Base-by-base conservation (phyloP, 208 protist genomes). In the Sergeia podlipaevii region DNA sequence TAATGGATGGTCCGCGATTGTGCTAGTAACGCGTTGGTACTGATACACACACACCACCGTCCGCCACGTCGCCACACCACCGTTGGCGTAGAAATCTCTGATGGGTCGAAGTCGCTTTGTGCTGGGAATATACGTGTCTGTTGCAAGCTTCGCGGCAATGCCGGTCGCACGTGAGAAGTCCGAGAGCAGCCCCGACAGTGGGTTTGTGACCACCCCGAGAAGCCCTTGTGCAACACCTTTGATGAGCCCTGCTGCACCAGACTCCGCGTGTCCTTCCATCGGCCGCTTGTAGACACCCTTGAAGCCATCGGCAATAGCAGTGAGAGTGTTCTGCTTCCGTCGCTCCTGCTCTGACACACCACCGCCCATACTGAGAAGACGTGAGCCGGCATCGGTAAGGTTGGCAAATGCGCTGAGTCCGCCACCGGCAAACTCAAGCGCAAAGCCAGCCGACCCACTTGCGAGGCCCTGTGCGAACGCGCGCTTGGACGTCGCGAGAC, bases 141-240 rank as follows among this genome's bases (percentile, higher is more conserved):
- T 81, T 38, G 89, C 74, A 13, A 90, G 39, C 47, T 84, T 66
- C 15, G 84, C 78, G 48, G 77, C 57, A 8, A 76, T 77, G 7
- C 70, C 73, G 0, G 88, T 88, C 7, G 74, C 69, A 18, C 71
- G 61, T 1, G 81, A 86, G 17, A 92, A 75, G 56, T 95, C 88
- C 13, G 77, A 82, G 24, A 97, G 71, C 7, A 93, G 39, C 7
- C 93, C 93, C 0, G 81, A 79, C 26, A 96, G 51, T 1, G 93
- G 93, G 46, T 89, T 91, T 6, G 82, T 60, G 3, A 93, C 67
- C 18, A 96, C 74, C 24, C 93, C 93, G 32, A 94, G 62, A 4
- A 96, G 49, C 41, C 93, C 93, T 21, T 95, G 81, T 26, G 80
- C 86, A 3, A 91, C 56, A 13, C 91, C 94, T 18, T 83, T 83